A percentile compares a stretch with the other conserved stretches of the same genome.
Conservation (phyloP, 2,329 filamentous ascomycete species). For the Tolypocladium album region DNA sequence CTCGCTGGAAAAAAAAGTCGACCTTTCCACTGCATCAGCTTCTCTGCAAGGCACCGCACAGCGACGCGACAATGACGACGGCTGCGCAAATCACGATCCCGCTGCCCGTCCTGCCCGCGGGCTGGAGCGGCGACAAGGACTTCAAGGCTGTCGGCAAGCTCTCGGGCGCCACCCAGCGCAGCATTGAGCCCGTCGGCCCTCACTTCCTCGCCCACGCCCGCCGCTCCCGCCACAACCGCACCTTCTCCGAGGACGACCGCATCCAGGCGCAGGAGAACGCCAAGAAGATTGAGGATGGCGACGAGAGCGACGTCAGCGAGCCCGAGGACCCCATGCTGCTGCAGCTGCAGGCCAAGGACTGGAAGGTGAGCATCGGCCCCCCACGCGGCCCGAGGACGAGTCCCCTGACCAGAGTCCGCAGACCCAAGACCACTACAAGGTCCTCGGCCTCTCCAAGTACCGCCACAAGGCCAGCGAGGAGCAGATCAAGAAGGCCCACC, state of each 20-base stretch:
- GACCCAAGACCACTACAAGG: constrained; percentile 95
- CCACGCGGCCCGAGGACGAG: neutral
- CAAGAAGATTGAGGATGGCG: constrained; percentile 89
- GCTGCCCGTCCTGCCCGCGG: constrained; percentile 65
- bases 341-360: constrained; percentile 91
- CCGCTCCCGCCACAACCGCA: constrained; percentile 90
- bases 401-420: constrained; percentile 20
- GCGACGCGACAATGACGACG: constrained; percentile 46
- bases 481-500: constrained; percentile 97
- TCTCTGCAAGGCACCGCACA: constrained; percentile 3
- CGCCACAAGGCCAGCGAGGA: constrained; percentile 89
- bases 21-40: neutral
- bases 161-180: constrained; percentile 69
- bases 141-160: constrained; percentile 77
- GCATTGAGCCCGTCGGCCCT: constrained; percentile 90
- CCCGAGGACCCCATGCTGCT: constrained; percentile 88
- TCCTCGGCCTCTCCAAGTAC: constrained; percentile 87
- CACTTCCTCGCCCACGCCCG: constrained; percentile 97
- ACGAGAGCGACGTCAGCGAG: constrained; percentile 86
- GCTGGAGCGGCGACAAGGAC: constrained; percentile 81
- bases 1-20: constrained; percentile 4
- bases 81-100: constrained; percentile 50
- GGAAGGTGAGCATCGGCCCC: constrained; percentile 64
- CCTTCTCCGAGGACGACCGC: constrained; percentile 96
- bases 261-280: constrained; percentile 92